Base-by-base conservation (phyloP, 108 stramenopile genomes). In the Discostella stelligeroides region DNA sequence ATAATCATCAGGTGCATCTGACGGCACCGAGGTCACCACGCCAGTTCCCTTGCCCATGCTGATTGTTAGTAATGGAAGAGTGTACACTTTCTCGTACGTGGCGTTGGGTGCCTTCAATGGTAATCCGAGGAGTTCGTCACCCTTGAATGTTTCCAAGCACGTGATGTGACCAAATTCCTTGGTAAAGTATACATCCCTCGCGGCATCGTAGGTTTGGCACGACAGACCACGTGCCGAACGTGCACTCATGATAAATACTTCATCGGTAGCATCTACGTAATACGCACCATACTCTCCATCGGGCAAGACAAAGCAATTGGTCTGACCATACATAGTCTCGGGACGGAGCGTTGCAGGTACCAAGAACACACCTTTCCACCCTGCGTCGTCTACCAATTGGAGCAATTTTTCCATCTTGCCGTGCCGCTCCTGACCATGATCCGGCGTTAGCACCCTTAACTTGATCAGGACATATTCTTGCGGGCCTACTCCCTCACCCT, bases 271-370 rank as follows among this genome's bases (percentile, higher is more conserved):
- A 70, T 88, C 83, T 66, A 96, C 70, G 74, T 90, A 84, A 79
- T 95, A 99, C 18, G 97, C 97, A 50, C 98, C 98, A 79, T 99
- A 99, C 75, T 96, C 96, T 56, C 97, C 97, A 27, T 85, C 83
- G 25, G 98, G 98, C 40, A 98, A 85, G 29, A 98, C 96, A 72
- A 96, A 99, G 94, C 97, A 98, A 78, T 99, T 99, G 47, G 98
- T 99, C 82, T 99, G 98, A 9, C 98, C 98, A 70, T 98, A 98
- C 98, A 99, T 99, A 13, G 98, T 99, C 84, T 99, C 98, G 7
- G 98, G 98, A 24, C 98, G 88, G 42, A 99, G 87, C 21, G 98
- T 99, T 11, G 98, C 98, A 12, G 98, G 97, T 1, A 95, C 98
- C 45, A 99, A 73, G 76, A 86, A 98, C 28, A 98, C 91, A 12